Conservation (phyloP, 192 early-diverging fungal species). For the Backusella westeae region DNA sequence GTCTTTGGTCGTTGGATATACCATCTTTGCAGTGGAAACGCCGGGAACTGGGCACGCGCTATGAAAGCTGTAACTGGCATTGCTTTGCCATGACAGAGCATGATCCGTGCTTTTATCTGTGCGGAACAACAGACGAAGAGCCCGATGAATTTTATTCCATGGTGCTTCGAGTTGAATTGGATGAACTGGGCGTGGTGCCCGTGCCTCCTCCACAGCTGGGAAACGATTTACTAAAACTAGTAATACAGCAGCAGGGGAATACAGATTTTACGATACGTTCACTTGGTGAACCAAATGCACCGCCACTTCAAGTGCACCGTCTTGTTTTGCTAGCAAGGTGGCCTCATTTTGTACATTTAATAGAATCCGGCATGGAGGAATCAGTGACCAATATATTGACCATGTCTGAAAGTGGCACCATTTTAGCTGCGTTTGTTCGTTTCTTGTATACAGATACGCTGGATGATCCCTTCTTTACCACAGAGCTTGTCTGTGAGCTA, state of each 20-base stretch:
- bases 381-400: slow-evolving; percentile 41
- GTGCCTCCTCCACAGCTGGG: slow-evolving; percentile 50
- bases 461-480: slow-evolving; percentile 25
- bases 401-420: slow-evolving; percentile 50
- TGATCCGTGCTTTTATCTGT: slow-evolving; percentile 47
- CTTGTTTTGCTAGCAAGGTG: slow-evolving; percentile 61
- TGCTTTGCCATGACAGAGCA: slow-evolving; percentile 60
- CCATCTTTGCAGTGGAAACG: slow-evolving; percentile 54
- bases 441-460: slow-evolving; percentile 62
- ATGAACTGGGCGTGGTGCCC: slow-evolving; percentile 50
- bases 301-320: slow-evolving; percentile 50
- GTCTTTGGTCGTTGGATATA: slow-evolving; percentile 62
- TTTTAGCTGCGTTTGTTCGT: slow-evolving; percentile 50
- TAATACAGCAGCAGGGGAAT: slow-evolving; percentile 8
- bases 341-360: slow-evolving; percentile 59
- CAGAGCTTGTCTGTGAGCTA: slow-evolving; percentile 47
- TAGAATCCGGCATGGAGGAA: slow-evolving; percentile 61
- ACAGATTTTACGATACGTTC: slow-evolving; percentile 53
- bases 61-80: slow-evolving; percentile 52
- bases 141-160: slow-evolving; percentile 57
- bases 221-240: slow-evolving; percentile 42
- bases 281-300: slow-evolving; percentile 27
- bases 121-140: slow-evolving; percentile 50
- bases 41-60: slow-evolving; percentile 30
- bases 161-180: slow-evolving; percentile 54